Percentiles rank a stretch among this genome's conserved stretches.
Conservation (phyloP, 1,284 basidiomycete genomes). For the Filobasidium uniguttulatum region DNA sequence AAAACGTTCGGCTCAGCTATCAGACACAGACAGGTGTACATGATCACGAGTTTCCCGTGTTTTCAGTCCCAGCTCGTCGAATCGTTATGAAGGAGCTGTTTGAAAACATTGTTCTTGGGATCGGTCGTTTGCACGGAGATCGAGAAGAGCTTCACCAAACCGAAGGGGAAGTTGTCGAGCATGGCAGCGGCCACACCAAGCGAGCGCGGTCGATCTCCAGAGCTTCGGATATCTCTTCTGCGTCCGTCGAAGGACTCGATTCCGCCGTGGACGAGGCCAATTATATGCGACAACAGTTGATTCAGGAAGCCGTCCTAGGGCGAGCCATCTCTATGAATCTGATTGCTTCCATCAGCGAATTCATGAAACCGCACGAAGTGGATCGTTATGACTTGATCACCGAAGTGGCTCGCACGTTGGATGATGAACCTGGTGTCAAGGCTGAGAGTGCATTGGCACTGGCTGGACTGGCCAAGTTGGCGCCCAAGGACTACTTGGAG, state of each 20-base stretch:
- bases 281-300: conserved; percentile 29
- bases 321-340: conserved; percentile 84
- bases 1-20: conserved; percentile 23
- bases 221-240: neutral
- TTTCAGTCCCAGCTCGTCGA: conserved; percentile 45
- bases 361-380: conserved; percentile 49
- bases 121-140: conserved; percentile 57
- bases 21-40: conserved; percentile 34
- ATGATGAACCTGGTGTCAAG: conserved; percentile 68
- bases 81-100: conserved; percentile 67
- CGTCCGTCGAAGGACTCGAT: no score
- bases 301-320: conserved; percentile 65
- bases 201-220: neutral
- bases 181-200: no score
- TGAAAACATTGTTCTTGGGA: conserved; percentile 70
- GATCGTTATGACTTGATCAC: conserved; percentile 54
- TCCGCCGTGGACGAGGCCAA: conserved; percentile 16
- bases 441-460: conserved; percentile 82
- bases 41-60: conserved; percentile 36
- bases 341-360: conserved; percentile 49
- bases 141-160: neutral
- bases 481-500: conserved; percentile 55
- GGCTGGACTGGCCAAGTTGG: conserved; percentile 72
- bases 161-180: no score
- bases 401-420: conserved; percentile 65